These are phyloP conservation scores for Benincasa hispida DNA, from an alignment of 306 rosid genomes.

Conservation along the genomic window DNA sequence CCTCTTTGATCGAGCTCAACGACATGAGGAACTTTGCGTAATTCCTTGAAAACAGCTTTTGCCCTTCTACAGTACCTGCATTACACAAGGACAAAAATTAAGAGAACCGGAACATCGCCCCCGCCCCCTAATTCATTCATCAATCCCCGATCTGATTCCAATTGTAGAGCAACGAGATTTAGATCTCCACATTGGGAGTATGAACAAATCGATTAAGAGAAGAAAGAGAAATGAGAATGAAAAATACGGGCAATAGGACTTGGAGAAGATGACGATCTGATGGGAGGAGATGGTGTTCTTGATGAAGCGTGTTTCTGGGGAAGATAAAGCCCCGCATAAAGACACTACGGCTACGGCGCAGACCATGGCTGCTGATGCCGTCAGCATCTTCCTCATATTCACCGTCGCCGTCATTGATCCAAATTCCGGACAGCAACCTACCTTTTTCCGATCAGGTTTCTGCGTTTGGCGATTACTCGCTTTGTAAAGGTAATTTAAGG, in stretches of 20 bases:
- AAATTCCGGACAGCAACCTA: not conserved
- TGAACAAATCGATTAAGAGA: not conserved
- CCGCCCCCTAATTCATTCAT: not conserved
- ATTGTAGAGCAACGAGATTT: not conserved
- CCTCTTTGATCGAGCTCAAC: conserved; percentile 94
- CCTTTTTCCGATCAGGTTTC: not conserved
- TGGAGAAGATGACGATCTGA: conserved; percentile 81
- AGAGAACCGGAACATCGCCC: not conserved
- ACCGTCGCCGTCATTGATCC: not conserved
- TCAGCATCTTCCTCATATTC: not conserved
- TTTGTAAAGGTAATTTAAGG: not conserved
- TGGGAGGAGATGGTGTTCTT: conserved; percentile 57
- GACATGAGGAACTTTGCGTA: conserved; percentile 58
- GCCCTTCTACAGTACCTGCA: conserved; percentile 80
- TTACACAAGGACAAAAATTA: not conserved
- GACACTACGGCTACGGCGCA: conserved; percentile 18
- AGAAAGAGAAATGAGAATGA: not conserved
- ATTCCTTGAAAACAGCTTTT: conserved; percentile 68
- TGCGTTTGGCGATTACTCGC: not conserved
- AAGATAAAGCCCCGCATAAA: conserved; percentile 9
- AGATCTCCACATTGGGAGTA: not conserved
- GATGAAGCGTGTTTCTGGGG: conserved; percentile 43
- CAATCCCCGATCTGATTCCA: not conserved
- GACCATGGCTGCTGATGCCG: not conserved
- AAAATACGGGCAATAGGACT: conserved; percentile 84